A percentile compares a stretch with the other conserved stretches of the same genome.
phyloP scores from a whole-genome alignment of 352 stramenopile genomes.

The Phytopythium cucurbitacearum region DNA sequence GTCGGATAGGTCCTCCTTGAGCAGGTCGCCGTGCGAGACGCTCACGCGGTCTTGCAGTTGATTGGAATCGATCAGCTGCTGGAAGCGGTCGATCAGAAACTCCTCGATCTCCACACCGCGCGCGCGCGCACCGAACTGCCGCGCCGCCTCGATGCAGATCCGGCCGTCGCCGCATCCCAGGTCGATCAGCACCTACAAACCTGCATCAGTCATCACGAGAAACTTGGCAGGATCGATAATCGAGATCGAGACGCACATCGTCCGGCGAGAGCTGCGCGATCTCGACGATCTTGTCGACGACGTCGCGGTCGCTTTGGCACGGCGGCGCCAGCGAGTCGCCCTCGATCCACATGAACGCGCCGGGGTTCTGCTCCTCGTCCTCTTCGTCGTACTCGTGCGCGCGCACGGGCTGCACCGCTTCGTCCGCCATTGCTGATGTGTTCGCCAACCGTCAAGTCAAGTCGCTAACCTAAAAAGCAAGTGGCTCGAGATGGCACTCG shows the following conservation, averaged over 20 bases:
- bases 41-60: constrained; percentile 36
- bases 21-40: constrained; percentile 41
- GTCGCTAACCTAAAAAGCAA: not conserved
- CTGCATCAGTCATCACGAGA: not conserved
- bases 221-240: not conserved
- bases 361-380: constrained; percentile 34
- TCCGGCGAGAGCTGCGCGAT: constrained; percentile 32
- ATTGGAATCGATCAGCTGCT: constrained; percentile 24
- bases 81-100: constrained; percentile 46
- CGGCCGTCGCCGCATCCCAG: constrained; percentile 55
- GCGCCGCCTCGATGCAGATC: constrained; percentile 52
- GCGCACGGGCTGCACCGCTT: constrained; percentile 17
- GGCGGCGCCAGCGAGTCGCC: constrained; percentile 55
- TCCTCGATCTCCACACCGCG: constrained; percentile 56
- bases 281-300: constrained; percentile 53
- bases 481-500: no score
- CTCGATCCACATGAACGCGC: constrained; percentile 60
- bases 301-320: constrained; percentile 50
- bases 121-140: constrained; percentile 31
- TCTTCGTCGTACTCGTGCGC: constrained; percentile 19
- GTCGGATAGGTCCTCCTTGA: constrained; percentile 42
- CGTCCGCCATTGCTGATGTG: constrained; percentile 2
- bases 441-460: not conserved
- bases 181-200: constrained; percentile 36
- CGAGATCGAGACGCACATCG: constrained; percentile 33